A percentile compares a stretch with the other conserved stretches of the same genome.
Evolutionary conservation across 306 rosid genomes (phyloP).

Genomic region (Astragalus glycyphyllos): DNA sequence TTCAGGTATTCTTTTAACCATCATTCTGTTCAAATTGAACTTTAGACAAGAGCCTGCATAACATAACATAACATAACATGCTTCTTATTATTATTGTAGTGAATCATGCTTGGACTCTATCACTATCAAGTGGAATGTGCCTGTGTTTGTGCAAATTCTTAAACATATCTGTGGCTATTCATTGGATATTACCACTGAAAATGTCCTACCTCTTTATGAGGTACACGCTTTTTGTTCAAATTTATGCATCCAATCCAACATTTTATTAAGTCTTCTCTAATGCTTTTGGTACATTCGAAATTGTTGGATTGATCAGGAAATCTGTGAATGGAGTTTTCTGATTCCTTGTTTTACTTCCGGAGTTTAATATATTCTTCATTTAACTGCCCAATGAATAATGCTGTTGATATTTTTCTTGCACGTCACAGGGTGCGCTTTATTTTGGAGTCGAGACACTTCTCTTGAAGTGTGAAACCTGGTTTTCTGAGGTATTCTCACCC

Average conservation of each 20-base stretch:
- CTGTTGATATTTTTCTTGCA: conserved; percentile 36
- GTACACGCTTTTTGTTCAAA: conserved; percentile 41
- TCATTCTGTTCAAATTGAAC: conserved; percentile 31
- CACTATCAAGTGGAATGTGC: conserved; percentile 61
- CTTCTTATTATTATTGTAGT: conserved; percentile 48
- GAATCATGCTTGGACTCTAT: conserved; percentile 61
- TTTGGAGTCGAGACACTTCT: conserved; percentile 80
- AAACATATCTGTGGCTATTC: conserved; percentile 58
- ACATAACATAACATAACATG: not conserved
- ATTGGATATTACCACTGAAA: conserved; percentile 54
- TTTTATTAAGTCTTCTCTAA: not conserved
- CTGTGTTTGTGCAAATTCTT: conserved; percentile 59
- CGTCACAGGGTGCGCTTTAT: conserved; percentile 75
- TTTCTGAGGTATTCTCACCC: conserved; percentile 56
- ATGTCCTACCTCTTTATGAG: conserved; percentile 70
- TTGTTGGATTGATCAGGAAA: conserved; percentile 20
- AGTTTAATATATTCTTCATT: conserved; percentile 6
- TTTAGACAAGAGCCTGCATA: conserved; percentile 10
- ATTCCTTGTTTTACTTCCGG: conserved; percentile 25
- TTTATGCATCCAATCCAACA: not conserved
- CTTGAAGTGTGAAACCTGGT: conserved; percentile 67
- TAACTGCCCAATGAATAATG: conserved; percentile 9
- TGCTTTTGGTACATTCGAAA: conserved; percentile 14
- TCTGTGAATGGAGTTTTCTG: not conserved
- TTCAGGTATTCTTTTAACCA: conserved; percentile 58